These are phyloP conservation scores for Austroboletus novae-zelandiae DNA, from an alignment of 1,284 basidiomycete species.

Conservation along the genomic window DNA sequence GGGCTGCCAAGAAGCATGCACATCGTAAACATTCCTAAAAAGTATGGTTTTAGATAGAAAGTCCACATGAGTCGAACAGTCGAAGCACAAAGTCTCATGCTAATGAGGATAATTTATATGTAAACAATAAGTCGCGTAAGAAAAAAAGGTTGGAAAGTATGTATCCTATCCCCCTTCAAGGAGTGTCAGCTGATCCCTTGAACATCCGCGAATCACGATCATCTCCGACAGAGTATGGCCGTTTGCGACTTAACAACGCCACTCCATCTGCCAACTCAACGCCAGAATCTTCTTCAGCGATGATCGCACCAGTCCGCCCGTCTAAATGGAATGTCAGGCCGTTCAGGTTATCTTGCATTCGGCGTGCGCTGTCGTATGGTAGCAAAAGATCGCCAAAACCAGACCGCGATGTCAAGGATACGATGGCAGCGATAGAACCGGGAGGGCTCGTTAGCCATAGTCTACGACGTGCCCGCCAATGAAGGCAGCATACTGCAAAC, in stretches of 20 bases:
- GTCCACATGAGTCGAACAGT: not conserved
- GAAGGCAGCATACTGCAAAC: constrained; percentile 44
- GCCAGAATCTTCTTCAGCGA: constrained; percentile 40
- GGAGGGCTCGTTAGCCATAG: constrained; percentile 56
- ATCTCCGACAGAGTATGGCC: constrained; percentile 4
- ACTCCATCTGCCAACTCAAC: constrained; percentile 10
- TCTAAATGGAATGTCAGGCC: constrained; percentile 59
- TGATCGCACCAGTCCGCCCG: constrained; percentile 56
- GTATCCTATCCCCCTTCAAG: not conserved
- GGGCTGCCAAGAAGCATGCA: too few relatives aligned
- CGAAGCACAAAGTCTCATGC: not conserved
- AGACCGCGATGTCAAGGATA: constrained; percentile 56
- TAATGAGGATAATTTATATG: not conserved
- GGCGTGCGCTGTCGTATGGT: constrained; percentile 51
- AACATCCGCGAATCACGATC: constrained; percentile 9
- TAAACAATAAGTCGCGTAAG: not conserved
- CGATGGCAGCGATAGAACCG: constrained; percentile 55
- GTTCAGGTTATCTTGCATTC: constrained; percentile 47
- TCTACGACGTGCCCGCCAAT: constrained; percentile 44
- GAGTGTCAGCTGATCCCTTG: not conserved
- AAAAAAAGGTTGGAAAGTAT: not conserved
- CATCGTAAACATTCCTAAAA: too few relatives aligned
- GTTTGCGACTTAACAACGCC: constrained; percentile 15
- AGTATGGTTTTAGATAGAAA: too few relatives aligned
- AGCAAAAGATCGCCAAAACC: constrained; percentile 61